Evolutionary conservation across 305 asterid species (phyloP).

Genomic region (Solanum chacoense): DNA sequence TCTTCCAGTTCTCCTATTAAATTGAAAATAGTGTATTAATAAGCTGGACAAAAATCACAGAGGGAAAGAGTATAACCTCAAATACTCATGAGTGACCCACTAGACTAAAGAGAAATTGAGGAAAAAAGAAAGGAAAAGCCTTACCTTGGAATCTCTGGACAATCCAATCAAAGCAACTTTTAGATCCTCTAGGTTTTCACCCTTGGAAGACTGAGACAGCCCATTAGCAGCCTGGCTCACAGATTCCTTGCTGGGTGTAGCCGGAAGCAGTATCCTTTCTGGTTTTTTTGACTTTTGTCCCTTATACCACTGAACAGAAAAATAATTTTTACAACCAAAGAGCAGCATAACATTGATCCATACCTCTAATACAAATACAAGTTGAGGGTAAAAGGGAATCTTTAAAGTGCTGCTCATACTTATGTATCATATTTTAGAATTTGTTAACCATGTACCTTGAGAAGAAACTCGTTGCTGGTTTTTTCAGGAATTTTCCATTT

Average conservation of each 20-base stretch:
- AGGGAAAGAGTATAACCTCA: neutral
- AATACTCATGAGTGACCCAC: neutral
- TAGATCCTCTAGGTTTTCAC: constrained; percentile 51
- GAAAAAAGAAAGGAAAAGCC: neutral
- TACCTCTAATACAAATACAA: neutral
- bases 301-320: constrained; percentile 70
- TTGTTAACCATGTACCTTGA: constrained; percentile 42
- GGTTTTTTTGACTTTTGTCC: constrained; percentile 68
- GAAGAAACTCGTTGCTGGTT: constrained; percentile 59
- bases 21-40: neutral
- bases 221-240: constrained; percentile 29
- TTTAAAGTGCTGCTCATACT: neutral
- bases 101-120: neutral
- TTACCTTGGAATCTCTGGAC: constrained; percentile 42
- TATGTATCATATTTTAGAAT: neutral
- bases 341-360: neutral
- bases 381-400: neutral
- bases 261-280: constrained; percentile 56
- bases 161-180: constrained; percentile 53
- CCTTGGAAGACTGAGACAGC: constrained; percentile 27
- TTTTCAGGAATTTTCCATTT: constrained; percentile 91
- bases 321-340: neutral
- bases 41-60: neutral
- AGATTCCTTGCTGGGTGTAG: constrained; percentile 40
- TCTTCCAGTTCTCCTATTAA: constrained; percentile 62